Percentiles rank a stretch among this genome's conserved stretches.
Conservation (phyloP, 306 rosid genomes). For the Crataegus laevigata region DNA sequence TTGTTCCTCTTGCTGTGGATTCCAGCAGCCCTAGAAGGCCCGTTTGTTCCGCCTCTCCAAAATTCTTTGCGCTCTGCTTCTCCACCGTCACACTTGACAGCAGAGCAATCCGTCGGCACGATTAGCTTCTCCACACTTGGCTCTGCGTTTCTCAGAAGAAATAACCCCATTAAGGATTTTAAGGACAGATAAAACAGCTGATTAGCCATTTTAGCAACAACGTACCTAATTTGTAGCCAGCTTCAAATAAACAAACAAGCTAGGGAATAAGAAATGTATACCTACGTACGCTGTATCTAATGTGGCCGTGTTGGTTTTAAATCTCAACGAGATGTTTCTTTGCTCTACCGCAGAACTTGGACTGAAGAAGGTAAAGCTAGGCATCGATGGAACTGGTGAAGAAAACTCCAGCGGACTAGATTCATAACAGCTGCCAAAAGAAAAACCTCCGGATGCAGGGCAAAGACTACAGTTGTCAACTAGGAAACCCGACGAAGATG, state of each 20-base stretch:
- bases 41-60: conserved; percentile 20
- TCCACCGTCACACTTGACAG: conserved; percentile 16
- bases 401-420: conserved; percentile 16
- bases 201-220: not conserved
- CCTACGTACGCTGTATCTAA: conserved; percentile 8
- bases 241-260: not conserved
- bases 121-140: conserved; percentile 19
- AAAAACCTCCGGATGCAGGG: conserved; percentile 30
- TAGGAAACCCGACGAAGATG: conserved; percentile 25
- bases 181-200: not conserved
- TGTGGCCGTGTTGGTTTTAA: not conserved
- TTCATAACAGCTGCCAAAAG: conserved; percentile 28
- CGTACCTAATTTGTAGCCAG: not conserved
- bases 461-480: conserved; percentile 10
- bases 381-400: conserved; percentile 24
- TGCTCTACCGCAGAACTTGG: conserved; percentile 1
- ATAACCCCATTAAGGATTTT: not conserved
- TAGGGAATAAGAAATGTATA: not conserved
- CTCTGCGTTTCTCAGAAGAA: conserved; percentile 18
- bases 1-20: conserved; percentile 35
- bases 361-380: conserved; percentile 22
- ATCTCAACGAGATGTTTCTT: conserved; percentile 12
- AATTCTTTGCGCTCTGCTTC: conserved; percentile 24
- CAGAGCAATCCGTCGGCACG: conserved; percentile 7
- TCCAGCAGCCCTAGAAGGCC: conserved; percentile 18